These are phyloP conservation scores for Phytophthora sansomeana DNA, from an alignment of 352 stramenopile genomes.

Conservation along the genomic window DNA sequence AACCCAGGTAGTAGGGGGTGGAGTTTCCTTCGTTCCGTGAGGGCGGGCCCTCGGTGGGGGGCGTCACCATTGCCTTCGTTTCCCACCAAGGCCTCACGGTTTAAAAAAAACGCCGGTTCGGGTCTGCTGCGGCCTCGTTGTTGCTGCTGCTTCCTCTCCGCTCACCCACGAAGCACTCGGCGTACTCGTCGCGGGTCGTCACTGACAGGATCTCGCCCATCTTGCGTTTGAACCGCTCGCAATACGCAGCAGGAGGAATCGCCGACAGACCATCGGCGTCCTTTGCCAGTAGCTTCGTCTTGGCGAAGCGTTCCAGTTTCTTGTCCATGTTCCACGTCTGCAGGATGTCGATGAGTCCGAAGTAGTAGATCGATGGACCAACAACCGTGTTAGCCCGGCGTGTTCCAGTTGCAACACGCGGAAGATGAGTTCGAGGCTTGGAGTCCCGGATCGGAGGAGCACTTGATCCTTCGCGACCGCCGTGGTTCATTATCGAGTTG, in stretches of 20 bases:
- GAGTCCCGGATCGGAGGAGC: constrained; percentile 32
- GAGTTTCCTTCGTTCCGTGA: constrained; percentile 44
- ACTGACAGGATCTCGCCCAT: constrained; percentile 89
- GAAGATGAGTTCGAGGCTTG: constrained; percentile 51
- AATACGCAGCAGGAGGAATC: constrained; percentile 83
- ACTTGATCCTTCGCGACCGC: constrained; percentile 32
- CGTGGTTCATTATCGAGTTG: constrained; percentile 50
- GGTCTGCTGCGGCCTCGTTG: constrained; percentile 24
- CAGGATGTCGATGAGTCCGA: constrained; percentile 90
- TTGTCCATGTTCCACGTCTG: constrained; percentile 93
- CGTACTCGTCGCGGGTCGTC: constrained; percentile 71
- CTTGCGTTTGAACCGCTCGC: constrained; percentile 89
- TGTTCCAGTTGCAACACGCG: constrained; percentile 71
- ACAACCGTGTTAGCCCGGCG: constrained; percentile 89
- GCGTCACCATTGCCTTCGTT: constrained; percentile 43
- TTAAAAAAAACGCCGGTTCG: constrained; percentile 66
- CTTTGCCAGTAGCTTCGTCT: constrained; percentile 85
- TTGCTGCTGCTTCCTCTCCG: constrained; percentile 42
- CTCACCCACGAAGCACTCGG: constrained; percentile 45
- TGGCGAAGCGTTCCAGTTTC: constrained; percentile 89
- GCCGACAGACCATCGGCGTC: constrained; percentile 85
- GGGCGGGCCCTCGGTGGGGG: constrained; percentile 42
- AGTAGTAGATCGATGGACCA: constrained; percentile 89
- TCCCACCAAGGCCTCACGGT: constrained; percentile 46
- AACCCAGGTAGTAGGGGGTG: constrained; percentile 34